These are phyloP conservation scores for Talaromyces amestolkiae DNA, from an alignment of 2,329 filamentous ascomycete species.

Conservation along the genomic window DNA sequence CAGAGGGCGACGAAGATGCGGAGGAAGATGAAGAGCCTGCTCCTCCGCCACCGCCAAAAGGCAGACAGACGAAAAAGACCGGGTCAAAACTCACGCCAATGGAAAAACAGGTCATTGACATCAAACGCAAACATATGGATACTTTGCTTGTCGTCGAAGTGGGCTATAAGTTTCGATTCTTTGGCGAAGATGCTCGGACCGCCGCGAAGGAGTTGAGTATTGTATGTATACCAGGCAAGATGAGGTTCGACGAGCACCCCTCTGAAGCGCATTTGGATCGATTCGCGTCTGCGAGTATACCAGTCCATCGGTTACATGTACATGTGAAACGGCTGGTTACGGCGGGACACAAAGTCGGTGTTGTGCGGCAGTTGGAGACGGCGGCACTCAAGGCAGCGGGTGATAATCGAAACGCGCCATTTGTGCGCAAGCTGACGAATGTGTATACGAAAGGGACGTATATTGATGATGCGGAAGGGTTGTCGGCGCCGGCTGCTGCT, in stretches of 20 bases:
- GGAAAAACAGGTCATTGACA: slow-evolving; percentile 89
- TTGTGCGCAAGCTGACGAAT: slow-evolving; percentile 88
- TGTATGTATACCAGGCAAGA: slow-evolving; percentile 93
- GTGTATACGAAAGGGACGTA: slow-evolving; percentile 98
- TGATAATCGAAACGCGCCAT: slow-evolving; percentile 89
- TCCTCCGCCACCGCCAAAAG: slow-evolving; percentile 43
- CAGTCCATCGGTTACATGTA: slow-evolving; percentile 84
- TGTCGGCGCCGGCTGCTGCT: slow-evolving; percentile 59
- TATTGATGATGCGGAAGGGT: slow-evolving; percentile 83
- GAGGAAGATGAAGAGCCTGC: slow-evolving; percentile 53
- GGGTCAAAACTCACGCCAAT: slow-evolving; percentile 88
- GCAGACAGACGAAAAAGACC: slow-evolving; percentile 64
- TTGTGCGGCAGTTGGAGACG: slow-evolving; percentile 91
- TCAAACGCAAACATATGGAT: slow-evolving; percentile 87
- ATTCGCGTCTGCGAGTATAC: slow-evolving; percentile 94
- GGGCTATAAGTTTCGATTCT: slow-evolving; percentile 97
- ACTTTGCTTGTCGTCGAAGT: slow-evolving; percentile 90
- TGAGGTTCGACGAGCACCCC: slow-evolving; percentile 87
- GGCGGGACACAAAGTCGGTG: slow-evolving; percentile 92
- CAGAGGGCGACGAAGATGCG: slow-evolving; percentile 57
- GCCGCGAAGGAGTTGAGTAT: slow-evolving; percentile 91
- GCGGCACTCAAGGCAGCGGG: slow-evolving; percentile 93
- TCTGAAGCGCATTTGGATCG: slow-evolving; percentile 89
- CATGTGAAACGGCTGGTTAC: slow-evolving; percentile 90
- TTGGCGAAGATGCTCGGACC: slow-evolving; percentile 86